Evolutionary conservation across 257 asterid species (phyloP).

Genomic region (Solanum piurae): DNA sequence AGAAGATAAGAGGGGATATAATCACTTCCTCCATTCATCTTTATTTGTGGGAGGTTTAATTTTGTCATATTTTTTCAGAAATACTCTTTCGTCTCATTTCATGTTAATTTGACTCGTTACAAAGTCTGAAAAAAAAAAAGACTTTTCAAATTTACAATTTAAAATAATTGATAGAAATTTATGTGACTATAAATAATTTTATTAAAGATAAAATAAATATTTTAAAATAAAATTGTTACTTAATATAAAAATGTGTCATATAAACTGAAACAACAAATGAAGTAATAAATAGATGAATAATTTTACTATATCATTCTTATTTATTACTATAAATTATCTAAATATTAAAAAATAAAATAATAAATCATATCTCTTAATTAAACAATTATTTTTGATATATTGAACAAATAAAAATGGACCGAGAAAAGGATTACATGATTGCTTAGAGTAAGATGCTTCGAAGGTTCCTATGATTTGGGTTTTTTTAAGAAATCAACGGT

Average conservation of each 20-base stretch:
- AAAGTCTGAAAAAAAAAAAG: too few species aligned
- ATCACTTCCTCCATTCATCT: neutral
- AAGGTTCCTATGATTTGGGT: neutral
- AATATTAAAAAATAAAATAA: too few species aligned
- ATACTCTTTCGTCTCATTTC: too few species aligned
- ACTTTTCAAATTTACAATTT: accelerated
- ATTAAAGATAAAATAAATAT: too few species aligned
- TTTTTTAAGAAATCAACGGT: neutral
- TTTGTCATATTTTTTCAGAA: too few species aligned
- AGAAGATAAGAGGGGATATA: slow-evolving; percentile 2
- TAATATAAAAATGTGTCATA: too few species aligned
- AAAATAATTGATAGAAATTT: too few species aligned
- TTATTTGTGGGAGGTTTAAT: too few species aligned
- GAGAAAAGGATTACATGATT: neutral
- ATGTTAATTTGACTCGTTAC: accelerated
- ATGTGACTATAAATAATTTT: accelerated
- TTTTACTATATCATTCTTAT: accelerated
- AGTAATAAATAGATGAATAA: neutral
- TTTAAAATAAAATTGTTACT: too few species aligned
- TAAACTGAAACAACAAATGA: accelerated
- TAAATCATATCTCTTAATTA: accelerated
- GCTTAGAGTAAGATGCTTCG: neutral
- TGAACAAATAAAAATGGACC: accelerated
- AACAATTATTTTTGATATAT: too few species aligned
- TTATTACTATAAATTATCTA: too few species aligned